Base-by-base conservation (phyloP, 495 filamentous ascomycete genomes). In the Bombardia bombarda region DNA sequence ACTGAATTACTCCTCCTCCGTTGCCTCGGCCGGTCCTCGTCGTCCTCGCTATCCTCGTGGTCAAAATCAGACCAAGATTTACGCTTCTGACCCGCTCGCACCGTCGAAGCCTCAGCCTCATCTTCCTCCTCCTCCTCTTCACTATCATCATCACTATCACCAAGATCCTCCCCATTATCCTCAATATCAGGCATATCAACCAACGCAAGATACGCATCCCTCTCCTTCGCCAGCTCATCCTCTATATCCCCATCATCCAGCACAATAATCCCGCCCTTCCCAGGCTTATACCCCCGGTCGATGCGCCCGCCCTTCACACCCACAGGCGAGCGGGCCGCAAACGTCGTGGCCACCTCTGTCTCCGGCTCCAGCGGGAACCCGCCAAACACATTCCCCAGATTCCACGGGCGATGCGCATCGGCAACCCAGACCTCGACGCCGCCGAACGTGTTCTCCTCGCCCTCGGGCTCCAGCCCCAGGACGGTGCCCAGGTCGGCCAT, bases 211-310 rank as follows among this genome's bases (percentile, higher is more conserved):
- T 89, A 97, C 30, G 92, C 89, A 35, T 86, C 79, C 48, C 74
- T 67, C 64, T 97, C 89, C 16, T 63, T 68, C 24, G 49, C 51
- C 32, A 97, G 61, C n/a, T 90, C 88, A 40, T 90, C 87, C 49
- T 90, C 85, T 34, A 98, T 92, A 63, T 98, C 92, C 13, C 90
- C 93, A 62, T 97, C 93, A 55, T 97, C 93, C 62, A 87, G 92
- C 4, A 94, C 87, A 42, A 95, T 72, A 47, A 95, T 86, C 0
- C 89, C 89, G 21, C 89, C 89, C 46, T 74, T 79, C 25, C 86
- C 86, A 14, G 82, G 79, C 48, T 74, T 75, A 58, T 90, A 95
- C 1, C 71, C 60, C n/a, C 73, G 68, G 24, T 74, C 72, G 22
- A 95, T 78, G 40, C 75, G 75, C 0, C 92, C 92, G 43, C 71